Conservation (phyloP, 345 rosid genomes). For the Triadica sebifera region DNA sequence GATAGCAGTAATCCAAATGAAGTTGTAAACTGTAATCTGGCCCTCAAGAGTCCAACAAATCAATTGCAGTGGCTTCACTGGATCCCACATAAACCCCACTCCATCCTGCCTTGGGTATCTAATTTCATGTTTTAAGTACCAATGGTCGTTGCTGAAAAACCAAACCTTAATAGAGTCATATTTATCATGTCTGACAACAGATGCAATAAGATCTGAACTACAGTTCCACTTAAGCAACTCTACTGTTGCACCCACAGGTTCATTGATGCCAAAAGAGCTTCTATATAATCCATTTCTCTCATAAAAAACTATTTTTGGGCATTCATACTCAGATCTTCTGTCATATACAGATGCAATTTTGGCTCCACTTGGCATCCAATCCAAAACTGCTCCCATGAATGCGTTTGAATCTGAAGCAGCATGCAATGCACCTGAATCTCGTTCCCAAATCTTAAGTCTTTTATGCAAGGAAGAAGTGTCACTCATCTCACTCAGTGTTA, state of each 20-base stretch:
- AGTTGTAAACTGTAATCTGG: slow-evolving; percentile 58
- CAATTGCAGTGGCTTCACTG: slow-evolving; percentile 76
- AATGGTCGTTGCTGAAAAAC: slow-evolving; percentile 82
- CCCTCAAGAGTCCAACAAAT: slow-evolving; percentile 84
- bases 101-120: slow-evolving; percentile 60
- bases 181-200: slow-evolving; percentile 56
- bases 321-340: slow-evolving; percentile 46
- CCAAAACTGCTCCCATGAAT: slow-evolving; percentile 65
- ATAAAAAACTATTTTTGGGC: slow-evolving; percentile 65
- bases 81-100: slow-evolving; percentile 89
- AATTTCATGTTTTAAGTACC: slow-evolving; percentile 89
- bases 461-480: slow-evolving; percentile 40
- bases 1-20: slow-evolving; percentile 75
- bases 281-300: slow-evolving; percentile 92
- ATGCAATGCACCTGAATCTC: slow-evolving; percentile 73
- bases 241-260: slow-evolving; percentile 41
- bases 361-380: slow-evolving; percentile 99
- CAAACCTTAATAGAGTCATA: slow-evolving; percentile 71
- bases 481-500: slow-evolving; percentile 46
- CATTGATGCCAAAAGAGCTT: slow-evolving; percentile 61
- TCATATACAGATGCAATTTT: slow-evolving; percentile 79
- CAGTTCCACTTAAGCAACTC: slow-evolving; percentile 87
- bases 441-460: slow-evolving; percentile 88
- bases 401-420: slow-evolving; percentile 67
- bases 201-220: slow-evolving; percentile 81